Conservation (phyloP, 2,329 filamentous ascomycete genomes). For the Myotisia sp. region DNA sequence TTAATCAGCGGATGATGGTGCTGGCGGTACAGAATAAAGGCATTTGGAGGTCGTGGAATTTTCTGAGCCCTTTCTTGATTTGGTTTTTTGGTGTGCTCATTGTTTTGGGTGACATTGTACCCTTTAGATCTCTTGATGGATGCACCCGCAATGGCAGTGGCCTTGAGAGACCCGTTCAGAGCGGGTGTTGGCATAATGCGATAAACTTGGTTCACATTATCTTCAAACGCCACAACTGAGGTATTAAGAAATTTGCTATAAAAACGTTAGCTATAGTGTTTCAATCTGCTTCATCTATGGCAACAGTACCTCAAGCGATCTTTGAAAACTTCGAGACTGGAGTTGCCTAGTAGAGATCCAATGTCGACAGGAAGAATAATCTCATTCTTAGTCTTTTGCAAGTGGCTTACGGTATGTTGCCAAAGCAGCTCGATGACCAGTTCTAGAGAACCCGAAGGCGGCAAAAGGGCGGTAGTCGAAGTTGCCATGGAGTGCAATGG, state of each 20-base stretch:
- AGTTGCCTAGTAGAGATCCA: conserved; percentile 18
- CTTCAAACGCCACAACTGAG: conserved; percentile 18
- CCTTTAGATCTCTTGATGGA: neutral
- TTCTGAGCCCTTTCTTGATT: conserved; percentile 18
- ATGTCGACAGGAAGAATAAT: conserved; percentile 21
- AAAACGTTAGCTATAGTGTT: conserved; percentile 8
- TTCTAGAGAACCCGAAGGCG: conserved; percentile 9
- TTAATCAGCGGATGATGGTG: conserved; percentile 26
- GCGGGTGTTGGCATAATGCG: conserved; percentile 19
- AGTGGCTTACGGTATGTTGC: conserved; percentile 20
- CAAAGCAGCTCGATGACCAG: conserved; percentile 17
- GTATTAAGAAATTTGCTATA: conserved; percentile 16
- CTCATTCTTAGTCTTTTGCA: conserved; percentile 20
- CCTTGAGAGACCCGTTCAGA: conserved; percentile 13
- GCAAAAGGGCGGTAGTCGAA: conserved; percentile 3
- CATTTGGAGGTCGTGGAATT: conserved; percentile 33
- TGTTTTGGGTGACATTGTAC: neutral
- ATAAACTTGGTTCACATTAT: conserved; percentile 18
- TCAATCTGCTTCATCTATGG: neutral
- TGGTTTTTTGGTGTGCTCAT: neutral
- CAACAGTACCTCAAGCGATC: conserved; percentile 19
- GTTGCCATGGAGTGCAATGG: too few relatives aligned
- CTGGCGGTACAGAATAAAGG: conserved; percentile 34
- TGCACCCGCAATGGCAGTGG: conserved; percentile 10
- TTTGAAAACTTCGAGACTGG: conserved; percentile 21